Conservation (phyloP, 352 stramenopile species). For the Phytophthora pisi region DNA sequence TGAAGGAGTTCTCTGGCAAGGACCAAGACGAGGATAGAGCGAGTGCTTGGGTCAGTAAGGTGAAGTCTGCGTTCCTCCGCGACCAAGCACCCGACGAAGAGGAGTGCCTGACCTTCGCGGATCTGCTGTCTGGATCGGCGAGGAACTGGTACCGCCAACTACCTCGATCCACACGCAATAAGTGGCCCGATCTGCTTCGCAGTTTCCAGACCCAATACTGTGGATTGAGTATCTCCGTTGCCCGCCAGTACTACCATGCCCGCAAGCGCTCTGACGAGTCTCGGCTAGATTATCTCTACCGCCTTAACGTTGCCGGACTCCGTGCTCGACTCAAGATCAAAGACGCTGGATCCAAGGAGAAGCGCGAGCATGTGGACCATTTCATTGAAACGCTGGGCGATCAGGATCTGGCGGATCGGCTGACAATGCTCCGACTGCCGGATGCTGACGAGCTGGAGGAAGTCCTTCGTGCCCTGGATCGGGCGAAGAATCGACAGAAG, state of each 20-base stretch:
- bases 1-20: slow-evolving; percentile 8
- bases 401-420: too few relatives aligned
- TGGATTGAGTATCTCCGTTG: neutral
- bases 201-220: neutral
- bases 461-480: too few relatives aligned
- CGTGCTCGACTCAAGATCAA: neutral
- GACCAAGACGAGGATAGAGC: neutral
- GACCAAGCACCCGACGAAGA: slow-evolving; percentile 1
- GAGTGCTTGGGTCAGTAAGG: neutral
- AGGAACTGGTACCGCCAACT: slow-evolving; percentile 8
- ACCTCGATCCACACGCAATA: neutral
- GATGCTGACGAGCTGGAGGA: too few relatives aligned
- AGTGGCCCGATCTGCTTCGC: neutral
- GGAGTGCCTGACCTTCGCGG: slow-evolving; percentile 5
- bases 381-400: neutral
- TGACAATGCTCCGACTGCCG: too few relatives aligned
- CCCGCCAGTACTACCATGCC: neutral
- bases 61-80: neutral
- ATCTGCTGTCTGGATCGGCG: neutral
- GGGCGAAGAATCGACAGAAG: too few relatives aligned
- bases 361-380: neutral
- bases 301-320: neutral
- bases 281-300: neutral
- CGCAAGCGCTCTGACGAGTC: neutral
- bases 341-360: neutral